These are phyloP conservation scores for Peniophora sp. DNA, from an alignment of 1,284 basidiomycete genomes.

Conservation along the genomic window DNA sequence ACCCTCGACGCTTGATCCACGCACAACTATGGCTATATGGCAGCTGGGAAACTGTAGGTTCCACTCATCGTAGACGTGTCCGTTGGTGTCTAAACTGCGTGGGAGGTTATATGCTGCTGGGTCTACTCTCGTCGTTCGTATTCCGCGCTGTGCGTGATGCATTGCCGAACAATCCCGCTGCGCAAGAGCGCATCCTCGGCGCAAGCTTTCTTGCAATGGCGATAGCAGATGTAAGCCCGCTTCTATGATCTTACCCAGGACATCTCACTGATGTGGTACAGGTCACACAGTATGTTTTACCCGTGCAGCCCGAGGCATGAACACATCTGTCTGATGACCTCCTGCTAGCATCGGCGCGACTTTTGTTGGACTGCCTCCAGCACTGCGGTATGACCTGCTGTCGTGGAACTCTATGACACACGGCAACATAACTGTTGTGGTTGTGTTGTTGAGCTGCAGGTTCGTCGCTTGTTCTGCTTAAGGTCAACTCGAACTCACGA, in stretches of 20 bases:
- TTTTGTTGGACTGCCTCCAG: slow-evolving; percentile 47
- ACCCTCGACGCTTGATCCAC: slow-evolving; percentile 33
- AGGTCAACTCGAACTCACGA: background rate
- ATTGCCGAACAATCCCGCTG: slow-evolving; percentile 46
- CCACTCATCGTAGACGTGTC: background rate
- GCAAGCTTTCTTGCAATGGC: slow-evolving; percentile 58
- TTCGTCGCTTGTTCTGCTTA: slow-evolving; percentile 17
- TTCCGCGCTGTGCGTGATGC: slow-evolving; percentile 64
- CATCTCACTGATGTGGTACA: slow-evolving; percentile 23
- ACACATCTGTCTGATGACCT: background rate
- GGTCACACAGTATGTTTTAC: slow-evolving; percentile 46
- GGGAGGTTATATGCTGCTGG: slow-evolving; percentile 61
- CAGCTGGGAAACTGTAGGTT: slow-evolving; percentile 64
- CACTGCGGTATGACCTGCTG: slow-evolving; percentile 40
- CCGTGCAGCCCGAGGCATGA: background rate
- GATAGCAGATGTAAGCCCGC: slow-evolving; percentile 60
- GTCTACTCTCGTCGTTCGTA: slow-evolving; percentile 58
- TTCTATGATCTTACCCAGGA: background rate
- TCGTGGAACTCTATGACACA: slow-evolving; percentile 68
- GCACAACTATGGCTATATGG: slow-evolving; percentile 61
- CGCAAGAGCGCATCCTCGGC: slow-evolving; percentile 66
- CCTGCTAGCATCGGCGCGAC: slow-evolving; percentile 46
- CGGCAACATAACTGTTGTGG: slow-evolving; percentile 61
- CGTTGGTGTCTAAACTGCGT: slow-evolving; percentile 1
- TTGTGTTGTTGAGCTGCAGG: slow-evolving; percentile 51